Percentiles rank a stretch among this genome's conserved stretches.
phyloP scores from a whole-genome alignment of 2,329 filamentous ascomycete genomes.

The Fusarium bactridioides region DNA sequence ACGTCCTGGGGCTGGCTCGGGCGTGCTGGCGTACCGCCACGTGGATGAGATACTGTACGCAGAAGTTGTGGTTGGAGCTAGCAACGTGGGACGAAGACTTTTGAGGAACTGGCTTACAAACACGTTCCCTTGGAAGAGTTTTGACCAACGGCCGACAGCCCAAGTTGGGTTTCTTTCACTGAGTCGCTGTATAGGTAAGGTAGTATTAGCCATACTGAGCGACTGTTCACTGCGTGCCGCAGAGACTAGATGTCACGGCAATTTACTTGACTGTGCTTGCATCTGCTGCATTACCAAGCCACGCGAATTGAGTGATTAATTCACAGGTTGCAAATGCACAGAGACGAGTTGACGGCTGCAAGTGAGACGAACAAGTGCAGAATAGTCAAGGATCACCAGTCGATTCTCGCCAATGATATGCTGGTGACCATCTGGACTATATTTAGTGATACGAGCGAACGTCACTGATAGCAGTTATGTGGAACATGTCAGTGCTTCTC shows the following conservation, averaged over 20 bases:
- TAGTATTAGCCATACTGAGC: neutral
- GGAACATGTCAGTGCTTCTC: neutral
- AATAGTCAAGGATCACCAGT: slow-evolving; percentile 13
- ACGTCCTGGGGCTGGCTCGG: slow-evolving; percentile 19
- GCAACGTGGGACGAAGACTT: slow-evolving; percentile 13
- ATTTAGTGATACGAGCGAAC: neutral
- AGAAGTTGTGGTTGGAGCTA: slow-evolving; percentile 3
- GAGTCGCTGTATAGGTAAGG: neutral
- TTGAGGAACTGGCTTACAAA: slow-evolving; percentile 15
- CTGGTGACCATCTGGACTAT: slow-evolving; percentile 8
- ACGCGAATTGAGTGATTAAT: slow-evolving; percentile 25
- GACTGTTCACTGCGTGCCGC: slow-evolving; percentile 6
- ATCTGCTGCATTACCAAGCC: slow-evolving; percentile 18
- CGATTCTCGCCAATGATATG: slow-evolving; percentile 22
- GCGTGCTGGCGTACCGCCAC: slow-evolving; percentile 32
- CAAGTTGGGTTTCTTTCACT: neutral
- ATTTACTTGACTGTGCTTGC: slow-evolving; percentile 22
- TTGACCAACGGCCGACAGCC: neutral
- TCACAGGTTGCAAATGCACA: slow-evolving; percentile 2
- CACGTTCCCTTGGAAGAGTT: neutral
- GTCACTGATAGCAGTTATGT: neutral
- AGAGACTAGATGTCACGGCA: slow-evolving; percentile 19
- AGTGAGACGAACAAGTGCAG: slow-evolving; percentile 18
- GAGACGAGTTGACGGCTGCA: slow-evolving; percentile 16
- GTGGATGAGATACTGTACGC: slow-evolving; percentile 30